phyloP scores from a whole-genome alignment of 225 moss, liverwort and hornwort genomes.

The Marchantia paleacea region DNA sequence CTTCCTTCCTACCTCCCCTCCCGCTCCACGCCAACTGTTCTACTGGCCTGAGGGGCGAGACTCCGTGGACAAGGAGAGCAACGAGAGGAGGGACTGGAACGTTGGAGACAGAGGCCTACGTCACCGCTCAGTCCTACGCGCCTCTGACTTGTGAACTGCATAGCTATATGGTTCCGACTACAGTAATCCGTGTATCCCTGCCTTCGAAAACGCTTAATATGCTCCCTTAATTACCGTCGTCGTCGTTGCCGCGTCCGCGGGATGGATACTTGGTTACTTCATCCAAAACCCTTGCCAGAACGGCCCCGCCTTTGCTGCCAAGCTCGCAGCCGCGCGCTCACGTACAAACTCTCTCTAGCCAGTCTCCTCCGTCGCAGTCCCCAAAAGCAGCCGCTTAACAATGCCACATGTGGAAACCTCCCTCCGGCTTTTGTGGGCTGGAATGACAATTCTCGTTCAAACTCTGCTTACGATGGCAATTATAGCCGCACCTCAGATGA shows the following conservation, averaged over 20 bases:
- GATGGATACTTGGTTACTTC: no score
- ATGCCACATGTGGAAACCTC: neutral
- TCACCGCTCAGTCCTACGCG: neutral
- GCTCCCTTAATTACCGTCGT: no score
- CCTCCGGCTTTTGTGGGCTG: neutral
- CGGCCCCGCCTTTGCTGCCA: neutral
- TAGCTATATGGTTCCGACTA: neutral
- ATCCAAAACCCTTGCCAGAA: neutral
- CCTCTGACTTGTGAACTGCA: neutral
- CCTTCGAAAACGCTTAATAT: no score
- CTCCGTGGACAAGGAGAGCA: neutral
- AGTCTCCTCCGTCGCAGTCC: neutral
- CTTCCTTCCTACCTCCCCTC: neutral
- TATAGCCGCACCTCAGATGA: no score
- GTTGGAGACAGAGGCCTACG: neutral
- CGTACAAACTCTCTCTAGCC: neutral
- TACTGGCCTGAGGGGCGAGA: constrained; percentile 1
- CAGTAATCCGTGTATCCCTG: no score
- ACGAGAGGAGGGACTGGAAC: no score
- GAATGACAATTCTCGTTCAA: no score
- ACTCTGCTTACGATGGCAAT: no score
- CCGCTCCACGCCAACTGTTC: constrained; percentile 20
- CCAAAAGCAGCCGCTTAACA: neutral
- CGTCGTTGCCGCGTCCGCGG: no score
- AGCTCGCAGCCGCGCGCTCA: no score